Percentiles rank a stretch among this genome's conserved stretches.
These are phyloP conservation scores for Venturia asperata DNA, from an alignment of 2,329 filamentous ascomycete species.

Conservation along the genomic window DNA sequence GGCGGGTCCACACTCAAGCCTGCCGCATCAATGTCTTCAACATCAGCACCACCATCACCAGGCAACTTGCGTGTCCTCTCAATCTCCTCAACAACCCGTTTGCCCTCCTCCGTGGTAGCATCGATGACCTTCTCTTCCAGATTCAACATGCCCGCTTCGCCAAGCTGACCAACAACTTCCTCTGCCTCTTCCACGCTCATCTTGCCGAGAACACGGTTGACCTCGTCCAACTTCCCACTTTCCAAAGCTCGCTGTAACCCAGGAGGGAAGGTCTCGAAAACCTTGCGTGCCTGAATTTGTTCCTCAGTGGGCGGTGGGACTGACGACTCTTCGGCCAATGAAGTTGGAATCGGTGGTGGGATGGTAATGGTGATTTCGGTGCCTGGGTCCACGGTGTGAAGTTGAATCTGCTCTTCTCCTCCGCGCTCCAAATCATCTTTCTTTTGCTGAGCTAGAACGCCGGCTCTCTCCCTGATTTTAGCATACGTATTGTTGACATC, in stretches of 20 bases:
- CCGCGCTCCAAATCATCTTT: slow-evolving; percentile 37
- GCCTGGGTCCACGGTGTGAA: slow-evolving; percentile 89
- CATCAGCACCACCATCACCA: neutral
- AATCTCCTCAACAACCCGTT: slow-evolving; percentile 68
- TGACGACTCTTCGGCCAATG: slow-evolving; percentile 36
- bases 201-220: slow-evolving; percentile 79
- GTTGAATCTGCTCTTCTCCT: slow-evolving; percentile 91
- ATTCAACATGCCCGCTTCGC: slow-evolving; percentile 81
- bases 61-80: slow-evolving; percentile 35
- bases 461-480: slow-evolving; percentile 69
- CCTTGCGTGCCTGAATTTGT: slow-evolving; percentile 51
- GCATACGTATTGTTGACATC: slow-evolving; percentile 85
- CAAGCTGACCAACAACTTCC: slow-evolving; percentile 70
- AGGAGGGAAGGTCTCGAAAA: slow-evolving; percentile 78
- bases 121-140: slow-evolving; percentile 92
- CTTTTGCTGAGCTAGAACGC: slow-evolving; percentile 62
- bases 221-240: slow-evolving; percentile 79
- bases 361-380: slow-evolving; percentile 86
- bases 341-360: slow-evolving; percentile 51
- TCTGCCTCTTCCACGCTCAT: slow-evolving; percentile 87
- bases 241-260: slow-evolving; percentile 77
- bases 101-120: slow-evolving; percentile 81
- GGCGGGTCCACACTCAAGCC: neutral
- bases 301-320: slow-evolving; percentile 55
- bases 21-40: neutral